Percentiles rank a stretch among this genome's conserved stretches.
phyloP scores from a whole-genome alignment of 176 grass and related monocot species.

The Oryza longistaminata region DNA sequence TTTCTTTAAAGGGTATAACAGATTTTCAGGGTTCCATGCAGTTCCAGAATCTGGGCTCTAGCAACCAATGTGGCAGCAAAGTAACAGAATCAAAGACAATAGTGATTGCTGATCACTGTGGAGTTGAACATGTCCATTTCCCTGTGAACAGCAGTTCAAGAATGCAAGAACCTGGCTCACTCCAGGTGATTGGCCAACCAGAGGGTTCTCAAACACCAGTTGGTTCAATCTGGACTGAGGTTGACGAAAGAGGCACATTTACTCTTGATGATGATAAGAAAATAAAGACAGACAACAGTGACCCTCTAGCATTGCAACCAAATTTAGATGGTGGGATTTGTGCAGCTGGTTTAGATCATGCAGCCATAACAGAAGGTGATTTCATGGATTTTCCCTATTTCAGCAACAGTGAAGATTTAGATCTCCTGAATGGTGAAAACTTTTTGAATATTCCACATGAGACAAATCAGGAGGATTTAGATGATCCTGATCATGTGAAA shows the following conservation, averaged over 20 bases:
- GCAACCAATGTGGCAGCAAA: constrained; percentile 43
- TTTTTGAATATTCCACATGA: constrained; percentile 65
- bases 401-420: constrained; percentile 53
- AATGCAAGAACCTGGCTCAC: constrained; percentile 31
- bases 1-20: constrained; percentile 45
- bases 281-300: constrained; percentile 37
- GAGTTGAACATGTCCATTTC: constrained; percentile 40
- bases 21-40: constrained; percentile 48
- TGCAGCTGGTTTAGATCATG: constrained; percentile 42
- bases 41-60: constrained; percentile 45
- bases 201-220: constrained; percentile 46
- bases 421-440: constrained; percentile 60
- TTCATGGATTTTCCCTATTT: constrained; percentile 72
- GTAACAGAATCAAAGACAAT: constrained; percentile 42
- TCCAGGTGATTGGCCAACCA: constrained; percentile 28
- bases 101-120: constrained; percentile 39
- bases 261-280: constrained; percentile 41
- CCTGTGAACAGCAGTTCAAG: constrained; percentile 20
- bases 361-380: constrained; percentile 47
- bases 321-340: constrained; percentile 45
- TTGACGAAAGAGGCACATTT: constrained; percentile 32
- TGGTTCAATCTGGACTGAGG: constrained; percentile 45
- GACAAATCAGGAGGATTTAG: constrained; percentile 47
- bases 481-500: constrained; percentile 42
- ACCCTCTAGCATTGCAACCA: constrained; percentile 40